Conservation (phyloP, 1,284 basidiomycete genomes). For the Ustilago bromivora region DNA sequence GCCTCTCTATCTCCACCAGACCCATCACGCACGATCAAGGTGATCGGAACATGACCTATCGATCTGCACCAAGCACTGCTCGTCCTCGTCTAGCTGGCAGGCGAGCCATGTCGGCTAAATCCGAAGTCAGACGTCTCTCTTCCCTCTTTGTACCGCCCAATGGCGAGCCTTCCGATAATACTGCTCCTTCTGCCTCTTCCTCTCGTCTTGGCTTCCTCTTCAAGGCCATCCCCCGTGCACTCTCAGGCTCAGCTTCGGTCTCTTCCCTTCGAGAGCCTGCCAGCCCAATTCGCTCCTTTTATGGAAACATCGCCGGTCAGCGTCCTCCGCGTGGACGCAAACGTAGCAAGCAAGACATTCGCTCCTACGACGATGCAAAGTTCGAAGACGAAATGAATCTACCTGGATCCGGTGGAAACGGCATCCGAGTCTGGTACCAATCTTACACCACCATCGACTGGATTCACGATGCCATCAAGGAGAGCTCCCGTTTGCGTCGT, state of each 20-base stretch:
- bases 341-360: conserved; percentile 20
- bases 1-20: conserved; percentile 36
- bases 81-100: conserved; percentile 35
- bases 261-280: conserved; percentile 36
- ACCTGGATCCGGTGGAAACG: conserved; percentile 48
- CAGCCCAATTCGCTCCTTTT: conserved; percentile 46
- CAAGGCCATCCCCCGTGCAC: conserved; percentile 16
- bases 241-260: conserved; percentile 24
- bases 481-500: conserved; percentile 67
- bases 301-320: conserved; percentile 25
- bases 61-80: conserved; percentile 40
- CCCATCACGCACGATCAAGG: conserved; percentile 1
- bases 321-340: conserved; percentile 18
- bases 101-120: conserved; percentile 41
- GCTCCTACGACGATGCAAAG: conserved; percentile 51
- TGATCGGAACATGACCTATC: conserved; percentile 9
- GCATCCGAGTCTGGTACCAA: conserved; percentile 62
- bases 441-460: conserved; percentile 69
- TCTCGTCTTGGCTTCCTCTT: conserved; percentile 28
- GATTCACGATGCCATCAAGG: conserved; percentile 71
- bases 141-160: conserved; percentile 38
- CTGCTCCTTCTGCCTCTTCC: conserved; percentile 9
- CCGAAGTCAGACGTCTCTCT: conserved; percentile 37
- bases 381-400: conserved; percentile 50
- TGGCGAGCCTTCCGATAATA: not conserved